Evolutionary conservation across 2,329 filamentous ascomycete species (phyloP).

Genomic region (Dactylellina leptospora): DNA sequence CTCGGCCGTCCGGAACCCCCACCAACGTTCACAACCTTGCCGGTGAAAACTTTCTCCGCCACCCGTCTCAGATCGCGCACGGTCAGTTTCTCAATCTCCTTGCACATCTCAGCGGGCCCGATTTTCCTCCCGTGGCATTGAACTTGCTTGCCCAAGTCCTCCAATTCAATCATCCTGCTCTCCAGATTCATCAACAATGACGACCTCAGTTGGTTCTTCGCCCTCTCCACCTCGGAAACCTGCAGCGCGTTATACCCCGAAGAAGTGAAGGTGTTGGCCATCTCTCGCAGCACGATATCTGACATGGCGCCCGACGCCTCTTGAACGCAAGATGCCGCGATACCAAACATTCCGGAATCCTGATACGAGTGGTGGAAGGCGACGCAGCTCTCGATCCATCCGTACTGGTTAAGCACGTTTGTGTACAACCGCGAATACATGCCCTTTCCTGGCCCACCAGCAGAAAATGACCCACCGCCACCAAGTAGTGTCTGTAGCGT

Average conservation of each 20-base stretch:
- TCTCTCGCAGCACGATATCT: conserved; percentile 64
- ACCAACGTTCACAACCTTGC: conserved; percentile 77
- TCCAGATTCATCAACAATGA: conserved; percentile 97
- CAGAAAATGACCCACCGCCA: conserved; percentile 94
- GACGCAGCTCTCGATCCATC: conserved; percentile 94
- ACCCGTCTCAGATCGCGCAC: conserved; percentile 83
- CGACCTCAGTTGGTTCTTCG: conserved; percentile 94
- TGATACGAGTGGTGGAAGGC: conserved; percentile 98
- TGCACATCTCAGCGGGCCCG: conserved; percentile 91
- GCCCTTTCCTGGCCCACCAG: conserved; percentile 94
- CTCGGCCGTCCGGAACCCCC: conserved; percentile 86
- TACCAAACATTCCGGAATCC: conserved; percentile 93
- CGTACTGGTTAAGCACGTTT: conserved; percentile 95
- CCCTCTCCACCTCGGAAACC: conserved; percentile 81
- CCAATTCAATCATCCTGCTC: conserved; percentile 94
- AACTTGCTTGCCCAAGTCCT: conserved; percentile 92
- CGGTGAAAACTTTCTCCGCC: conserved; percentile 79
- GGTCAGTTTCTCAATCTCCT: conserved; percentile 81
- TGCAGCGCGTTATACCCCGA: conserved; percentile 75
- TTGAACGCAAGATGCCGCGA: conserved; percentile 84
- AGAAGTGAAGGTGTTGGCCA: conserved; percentile 54
- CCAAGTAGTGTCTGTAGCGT: conserved; percentile 95
- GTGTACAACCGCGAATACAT: conserved; percentile 99
- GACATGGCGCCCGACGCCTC: conserved; percentile 86
- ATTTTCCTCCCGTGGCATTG: conserved; percentile 96